Evolutionary conservation across 129 eudicot species (phyloP).

Genomic region (Centaurea solstitialis): DNA sequence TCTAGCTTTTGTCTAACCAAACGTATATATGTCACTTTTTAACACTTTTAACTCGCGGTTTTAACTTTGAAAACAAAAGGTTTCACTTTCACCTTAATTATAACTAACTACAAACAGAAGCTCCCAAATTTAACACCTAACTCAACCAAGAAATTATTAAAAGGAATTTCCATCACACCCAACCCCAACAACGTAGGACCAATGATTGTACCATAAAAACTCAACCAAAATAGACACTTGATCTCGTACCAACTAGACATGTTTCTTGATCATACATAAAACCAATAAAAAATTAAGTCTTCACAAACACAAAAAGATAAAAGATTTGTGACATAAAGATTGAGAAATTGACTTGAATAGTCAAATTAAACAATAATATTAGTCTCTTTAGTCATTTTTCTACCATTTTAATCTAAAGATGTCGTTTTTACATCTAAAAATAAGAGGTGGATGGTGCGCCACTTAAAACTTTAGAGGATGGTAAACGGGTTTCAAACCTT

Average conservation of each 20-base stretch:
- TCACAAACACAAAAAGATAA: conserved; percentile 5
- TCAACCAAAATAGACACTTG: conserved; percentile 13
- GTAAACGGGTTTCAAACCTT: no score
- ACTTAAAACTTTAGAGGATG: no score
- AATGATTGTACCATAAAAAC: conserved; percentile 19
- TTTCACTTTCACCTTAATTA: background rate
- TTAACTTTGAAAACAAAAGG: background rate
- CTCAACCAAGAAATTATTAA: background rate
- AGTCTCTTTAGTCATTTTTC: no score
- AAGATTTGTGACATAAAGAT: background rate
- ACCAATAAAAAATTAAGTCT: background rate
- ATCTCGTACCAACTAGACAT: conserved; percentile 24
- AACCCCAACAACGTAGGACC: background rate
- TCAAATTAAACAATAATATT: no score
- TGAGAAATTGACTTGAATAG: no score
- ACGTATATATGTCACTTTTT: background rate
- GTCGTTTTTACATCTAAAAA: no score
- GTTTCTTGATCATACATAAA: background rate
- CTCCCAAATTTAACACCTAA: background rate
- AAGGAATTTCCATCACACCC: background rate
- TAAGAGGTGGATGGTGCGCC: no score
- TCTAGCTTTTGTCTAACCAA: background rate
- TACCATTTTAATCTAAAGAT: no score
- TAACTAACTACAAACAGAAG: background rate
- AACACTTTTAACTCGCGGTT: background rate